Base-by-base conservation (phyloP, 352 stramenopile species). In the Salisapilia sapeloensis region DNA sequence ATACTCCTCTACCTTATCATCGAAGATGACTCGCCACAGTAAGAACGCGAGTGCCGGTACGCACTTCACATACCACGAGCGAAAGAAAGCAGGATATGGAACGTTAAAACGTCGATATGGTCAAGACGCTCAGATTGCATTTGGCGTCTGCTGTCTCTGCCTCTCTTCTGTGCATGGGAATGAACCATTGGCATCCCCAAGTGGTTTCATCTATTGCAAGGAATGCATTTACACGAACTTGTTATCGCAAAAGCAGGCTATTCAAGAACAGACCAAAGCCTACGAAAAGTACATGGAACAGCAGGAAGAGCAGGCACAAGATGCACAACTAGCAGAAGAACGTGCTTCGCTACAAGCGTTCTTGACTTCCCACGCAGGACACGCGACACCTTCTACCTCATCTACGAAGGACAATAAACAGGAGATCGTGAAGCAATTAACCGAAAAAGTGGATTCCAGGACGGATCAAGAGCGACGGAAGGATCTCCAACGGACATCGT, bases 211-310 rank as follows among this genome's bases (percentile, higher is more conserved):
- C 11, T 90, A 76, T 47, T 90, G 75, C 53, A 86, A 87, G 36
- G 75, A 85, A 47, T 90, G 75, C 46, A 87, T 90, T 41, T 90
- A 90, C 57, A 51, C 65, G 19, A 90, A 90, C 44, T 46, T 90
- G 16, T 52, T 90, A 20, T 54, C 67, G 7, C 75, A 90, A 38
- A 90, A 90, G 46, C 71, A 70, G 33, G 41, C 67, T 14, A 85
- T 85, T 46, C 70, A 86, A 33, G 63, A 84, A 19, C 69, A 72
- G 19, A 12, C 64, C 15, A 44, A 56, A 6, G 49, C 46, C 13
- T 90, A 84, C 51, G 67, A 84, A 35, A 48, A 47, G 5, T 81
- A 65, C 29, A 41, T 62, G 26, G 71, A 82, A 27, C 42, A 48
- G 8, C 42, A 77, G 36, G 38, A 51, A 23, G 58, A 63, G 4